Conservation (phyloP, 2,329 filamentous ascomycete genomes). For the Zymoseptoria pseudotritici region DNA sequence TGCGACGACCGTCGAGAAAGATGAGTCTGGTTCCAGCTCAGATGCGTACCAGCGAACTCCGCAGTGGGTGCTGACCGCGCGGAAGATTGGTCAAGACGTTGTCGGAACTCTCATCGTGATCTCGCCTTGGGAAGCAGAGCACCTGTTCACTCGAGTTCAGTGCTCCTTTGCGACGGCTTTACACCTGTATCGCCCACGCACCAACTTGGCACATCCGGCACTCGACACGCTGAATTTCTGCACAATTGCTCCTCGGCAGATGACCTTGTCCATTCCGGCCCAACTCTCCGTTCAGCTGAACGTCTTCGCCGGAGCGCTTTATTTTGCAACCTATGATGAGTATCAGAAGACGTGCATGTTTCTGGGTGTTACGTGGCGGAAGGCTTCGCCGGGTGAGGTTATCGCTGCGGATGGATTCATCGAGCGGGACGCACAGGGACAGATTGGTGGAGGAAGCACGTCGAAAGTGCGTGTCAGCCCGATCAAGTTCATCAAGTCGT, state of each 20-base stretch:
- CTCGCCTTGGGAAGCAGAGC: conserved; percentile 55
- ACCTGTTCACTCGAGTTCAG: conserved; percentile 38
- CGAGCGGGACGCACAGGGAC: conserved; percentile 8
- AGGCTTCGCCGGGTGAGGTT: conserved; percentile 8
- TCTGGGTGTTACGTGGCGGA: conserved; percentile 10
- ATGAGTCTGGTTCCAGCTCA: conserved; percentile 5
- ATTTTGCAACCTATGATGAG: conserved; percentile 48
- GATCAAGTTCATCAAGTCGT: conserved; percentile 17
- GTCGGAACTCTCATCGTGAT: conserved; percentile 44
- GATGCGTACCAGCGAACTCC: conserved; percentile 49
- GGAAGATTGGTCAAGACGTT: conserved; percentile 7
- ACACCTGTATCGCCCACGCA: conserved; percentile 50
- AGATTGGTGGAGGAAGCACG: conserved; percentile 6
- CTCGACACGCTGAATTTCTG: conserved; percentile 42
- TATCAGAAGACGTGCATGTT: conserved; percentile 36
- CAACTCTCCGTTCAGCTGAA: conserved; percentile 47
- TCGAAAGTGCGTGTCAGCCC: conserved; percentile 17
- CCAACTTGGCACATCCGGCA: conserved; percentile 23
- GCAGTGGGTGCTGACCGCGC: conserved; percentile 45
- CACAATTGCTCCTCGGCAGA: background rate
- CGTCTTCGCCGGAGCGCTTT: conserved; percentile 62
- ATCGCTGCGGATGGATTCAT: conserved; percentile 20
- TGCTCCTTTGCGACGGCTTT: conserved; percentile 19
- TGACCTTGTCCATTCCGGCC: conserved; percentile 9
- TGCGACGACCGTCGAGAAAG: conserved; percentile 4